These are phyloP conservation scores for Xylaria polymorpha DNA, from an alignment of 2,329 filamentous ascomycete species.

Conservation along the genomic window DNA sequence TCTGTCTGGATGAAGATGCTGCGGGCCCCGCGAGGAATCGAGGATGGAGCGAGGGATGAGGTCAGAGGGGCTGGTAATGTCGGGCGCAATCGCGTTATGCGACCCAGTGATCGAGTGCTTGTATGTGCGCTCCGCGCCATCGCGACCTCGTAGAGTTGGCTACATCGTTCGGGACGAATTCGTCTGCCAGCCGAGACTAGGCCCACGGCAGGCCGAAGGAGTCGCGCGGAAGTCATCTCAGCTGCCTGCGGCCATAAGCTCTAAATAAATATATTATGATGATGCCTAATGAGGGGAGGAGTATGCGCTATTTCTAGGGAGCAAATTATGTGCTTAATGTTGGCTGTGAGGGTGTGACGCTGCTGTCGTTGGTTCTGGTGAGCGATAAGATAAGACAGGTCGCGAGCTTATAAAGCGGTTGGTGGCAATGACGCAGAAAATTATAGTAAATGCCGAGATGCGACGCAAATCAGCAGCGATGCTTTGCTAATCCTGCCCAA, in stretches of 20 bases:
- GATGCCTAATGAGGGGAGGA: not conserved
- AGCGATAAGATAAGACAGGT: conserved; percentile 37
- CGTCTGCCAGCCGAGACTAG: conserved; percentile 46
- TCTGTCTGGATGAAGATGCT: conserved; percentile 99
- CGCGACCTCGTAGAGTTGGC: conserved; percentile 42
- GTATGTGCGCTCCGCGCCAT: conserved; percentile 47
- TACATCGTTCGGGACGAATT: conserved; percentile 36
- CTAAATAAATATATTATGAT: not conserved
- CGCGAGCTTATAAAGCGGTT: conserved; percentile 39
- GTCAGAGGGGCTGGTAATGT: conserved; percentile 18
- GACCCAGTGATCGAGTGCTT: conserved; percentile 43
- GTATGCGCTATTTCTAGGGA: conserved; percentile 3
- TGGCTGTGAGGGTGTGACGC: not conserved
- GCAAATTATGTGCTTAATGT: conserved; percentile 3
- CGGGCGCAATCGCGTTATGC: conserved; percentile 41
- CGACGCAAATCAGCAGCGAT: conserved; percentile 21
- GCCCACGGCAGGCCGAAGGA: conserved; percentile 46
- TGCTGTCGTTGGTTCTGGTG: conserved; percentile 14
- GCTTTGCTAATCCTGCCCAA: conserved; percentile 11
- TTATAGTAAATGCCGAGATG: conserved; percentile 1
- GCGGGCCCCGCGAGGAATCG: conserved; percentile 59
- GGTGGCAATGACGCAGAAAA: conserved; percentile 40
- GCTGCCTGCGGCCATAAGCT: conserved; percentile 8
- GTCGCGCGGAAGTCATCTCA: conserved; percentile 44
- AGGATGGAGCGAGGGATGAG: conserved; percentile 35